A percentile compares a stretch with the other conserved stretches of the same genome.
Conservation (phyloP, 768 basidiomycete species). For the Tylopilus rubrobrunneus region DNA sequence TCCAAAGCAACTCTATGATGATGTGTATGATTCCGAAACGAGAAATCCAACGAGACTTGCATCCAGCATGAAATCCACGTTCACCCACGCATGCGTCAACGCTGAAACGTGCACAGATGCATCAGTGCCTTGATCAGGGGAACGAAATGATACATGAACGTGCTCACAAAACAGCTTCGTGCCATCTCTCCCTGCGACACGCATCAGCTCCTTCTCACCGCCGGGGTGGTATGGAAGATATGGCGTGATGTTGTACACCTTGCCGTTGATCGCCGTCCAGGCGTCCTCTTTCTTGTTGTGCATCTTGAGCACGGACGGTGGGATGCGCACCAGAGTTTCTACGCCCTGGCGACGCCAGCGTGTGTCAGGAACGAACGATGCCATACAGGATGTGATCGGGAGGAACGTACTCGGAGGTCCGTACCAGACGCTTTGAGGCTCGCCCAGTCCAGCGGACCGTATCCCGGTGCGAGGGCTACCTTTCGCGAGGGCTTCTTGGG, state of each 20-base stretch:
- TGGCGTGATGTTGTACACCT: conserved; percentile 94
- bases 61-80: conserved; percentile 94
- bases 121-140: not conserved
- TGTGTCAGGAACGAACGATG: no score
- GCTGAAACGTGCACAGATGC: conserved; percentile 50
- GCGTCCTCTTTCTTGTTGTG: conserved; percentile 87
- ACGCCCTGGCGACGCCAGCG: conserved; percentile 60
- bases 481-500: conserved; percentile 65
- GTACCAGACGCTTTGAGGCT: conserved; percentile 75
- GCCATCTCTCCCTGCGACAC: conserved; percentile 92
- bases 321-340: conserved; percentile 61
- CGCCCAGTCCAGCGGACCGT: conserved; percentile 93
- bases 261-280: conserved; percentile 89
- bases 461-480: conserved; percentile 88
- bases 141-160: not conserved
- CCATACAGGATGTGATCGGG: no score
- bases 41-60: conserved; percentile 89
- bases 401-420: conserved; percentile 65
- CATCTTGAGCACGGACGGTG: conserved; percentile 69
- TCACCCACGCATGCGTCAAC: conserved; percentile 94
- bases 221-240: conserved; percentile 93
- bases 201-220: conserved; percentile 91
- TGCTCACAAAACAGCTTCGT: conserved; percentile 87
- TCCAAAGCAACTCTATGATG: conserved; percentile 22
- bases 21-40: conserved; percentile 58